Base-by-base conservation (phyloP, 2,329 filamentous ascomycete species). In the Amesomyces nigricolor region DNA sequence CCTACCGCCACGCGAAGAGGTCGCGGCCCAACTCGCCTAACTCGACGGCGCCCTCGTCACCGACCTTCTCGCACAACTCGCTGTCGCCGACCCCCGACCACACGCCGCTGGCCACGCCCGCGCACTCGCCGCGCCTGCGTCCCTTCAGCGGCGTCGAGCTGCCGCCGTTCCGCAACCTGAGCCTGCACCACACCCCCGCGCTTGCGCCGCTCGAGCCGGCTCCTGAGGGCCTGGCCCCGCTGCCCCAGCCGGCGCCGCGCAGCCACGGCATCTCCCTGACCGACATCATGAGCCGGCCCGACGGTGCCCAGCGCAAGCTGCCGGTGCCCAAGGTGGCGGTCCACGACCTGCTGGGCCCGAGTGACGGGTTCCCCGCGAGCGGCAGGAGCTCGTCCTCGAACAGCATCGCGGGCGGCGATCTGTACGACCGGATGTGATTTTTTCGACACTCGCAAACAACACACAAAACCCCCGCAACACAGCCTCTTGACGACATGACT, bases 51-150 rank as follows among this genome's bases (percentile, higher is more conserved):
- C 94, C 94, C 17, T 95, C 92, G 26, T 97, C 92, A 32, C 92
- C 92, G 26, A 96, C 91, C 3, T 96, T 96, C 71, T 96, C 92
- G 2, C 91, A 96, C 73, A 91, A 96, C 72, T 96, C 92, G 10
- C 81, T 92, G 46, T 97, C 92, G 9, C 94, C 92, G 4, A 99
- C 92, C 1, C 94, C 92, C 10, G 92, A 97, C 67, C 91, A 96
- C 76, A 97, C 94, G n/a, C 92, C 92, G n/a, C 84, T 97, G 54
- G 92, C 91, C 29, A 99, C 92, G 5, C 92, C 92, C 4, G 92
- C 91, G 43, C 94, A 97, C 72, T 96, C 91, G 16, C 94, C 94
- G 50, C 89, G 94, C 43, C 79, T 99, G 63, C 82, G 91, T 58
- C 89, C 92, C 3, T 87, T 88, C 67, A 82, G 77, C 62, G 85